These are phyloP conservation scores for Panicum miliaceum DNA, from an alignment of 176 grass and related monocot genomes.

Conservation along the genomic window DNA sequence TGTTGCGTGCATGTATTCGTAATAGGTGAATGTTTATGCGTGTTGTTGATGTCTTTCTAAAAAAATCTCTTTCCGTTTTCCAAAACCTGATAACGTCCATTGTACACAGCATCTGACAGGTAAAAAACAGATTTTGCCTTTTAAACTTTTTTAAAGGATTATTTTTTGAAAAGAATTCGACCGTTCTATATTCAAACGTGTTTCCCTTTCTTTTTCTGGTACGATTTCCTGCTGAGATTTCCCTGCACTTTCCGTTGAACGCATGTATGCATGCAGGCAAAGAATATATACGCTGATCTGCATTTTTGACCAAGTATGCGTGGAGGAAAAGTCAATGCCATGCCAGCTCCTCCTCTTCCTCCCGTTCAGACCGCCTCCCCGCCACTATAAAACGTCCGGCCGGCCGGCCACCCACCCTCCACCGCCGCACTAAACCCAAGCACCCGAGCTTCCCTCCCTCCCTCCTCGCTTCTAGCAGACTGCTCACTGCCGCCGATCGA, in stretches of 20 bases:
- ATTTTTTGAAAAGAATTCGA: too few species aligned
- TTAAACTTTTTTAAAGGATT: too few species aligned
- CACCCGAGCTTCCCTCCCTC: not conserved
- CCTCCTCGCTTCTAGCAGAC: too few species aligned
- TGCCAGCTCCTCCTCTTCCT: not conserved
- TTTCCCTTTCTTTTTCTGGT: not conserved
- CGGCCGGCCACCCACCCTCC: not conserved
- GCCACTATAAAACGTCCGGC: not conserved
- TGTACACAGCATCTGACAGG: not conserved
- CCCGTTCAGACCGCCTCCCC: not conserved
- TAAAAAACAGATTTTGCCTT: not conserved
- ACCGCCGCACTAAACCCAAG: not conserved
- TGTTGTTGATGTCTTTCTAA: too few species aligned
- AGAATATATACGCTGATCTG: not conserved
- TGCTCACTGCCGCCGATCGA: too few species aligned
- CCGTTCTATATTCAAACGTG: not conserved
- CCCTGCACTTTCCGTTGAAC: not conserved
- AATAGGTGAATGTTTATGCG: too few species aligned
- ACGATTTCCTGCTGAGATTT: not conserved
- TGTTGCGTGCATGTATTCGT: too few species aligned
- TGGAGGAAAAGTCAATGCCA: constrained; percentile 1
- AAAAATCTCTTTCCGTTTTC: not conserved
- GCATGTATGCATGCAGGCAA: not conserved
- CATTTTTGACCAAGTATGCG: not conserved
- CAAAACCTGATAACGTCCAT: not conserved